These are phyloP conservation scores for Heliamphora exappendiculata DNA, from an alignment of 148 eudicot species.

Conservation along the genomic window DNA sequence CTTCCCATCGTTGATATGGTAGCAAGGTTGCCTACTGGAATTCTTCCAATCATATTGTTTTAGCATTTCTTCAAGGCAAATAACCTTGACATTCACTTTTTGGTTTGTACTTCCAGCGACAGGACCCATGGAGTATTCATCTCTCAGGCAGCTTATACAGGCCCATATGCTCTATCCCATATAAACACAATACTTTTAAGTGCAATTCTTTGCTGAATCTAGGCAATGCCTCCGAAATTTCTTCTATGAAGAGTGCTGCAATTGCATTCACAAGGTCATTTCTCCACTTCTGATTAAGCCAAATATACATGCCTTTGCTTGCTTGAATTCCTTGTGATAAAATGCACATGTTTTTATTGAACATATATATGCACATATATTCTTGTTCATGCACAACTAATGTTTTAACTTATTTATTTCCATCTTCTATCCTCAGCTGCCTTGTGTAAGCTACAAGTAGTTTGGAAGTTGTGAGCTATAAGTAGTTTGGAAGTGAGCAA, in stretches of 20 bases:
- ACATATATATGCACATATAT: neutral
- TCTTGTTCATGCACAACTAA: neutral
- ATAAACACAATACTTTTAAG: constrained; percentile 28
- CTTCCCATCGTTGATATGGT: neutral
- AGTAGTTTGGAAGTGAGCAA: neutral
- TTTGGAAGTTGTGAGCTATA: neutral
- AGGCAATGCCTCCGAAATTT: constrained; percentile 35
- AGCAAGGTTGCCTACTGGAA: neutral
- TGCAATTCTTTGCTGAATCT: constrained; percentile 48
- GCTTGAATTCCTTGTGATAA: neutral
- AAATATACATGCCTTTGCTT: neutral
- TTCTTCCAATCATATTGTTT: neutral
- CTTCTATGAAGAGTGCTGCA: constrained; percentile 46
- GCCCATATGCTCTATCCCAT: constrained; percentile 31
- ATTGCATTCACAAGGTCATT: constrained; percentile 52
- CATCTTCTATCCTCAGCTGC: neutral
- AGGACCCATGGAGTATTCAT: constrained; percentile 37
- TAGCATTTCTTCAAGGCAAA: neutral
- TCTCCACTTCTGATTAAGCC: constrained; percentile 4
- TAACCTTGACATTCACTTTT: neutral
- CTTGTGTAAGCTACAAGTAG: neutral
- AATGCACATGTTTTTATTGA: neutral
- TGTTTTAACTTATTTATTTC: neutral
- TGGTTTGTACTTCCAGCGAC: constrained; percentile 35
- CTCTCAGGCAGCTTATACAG: constrained; percentile 32